phyloP scores from a whole-genome alignment of 78 protist genomes.

The Emiliania huxleyi region DNA sequence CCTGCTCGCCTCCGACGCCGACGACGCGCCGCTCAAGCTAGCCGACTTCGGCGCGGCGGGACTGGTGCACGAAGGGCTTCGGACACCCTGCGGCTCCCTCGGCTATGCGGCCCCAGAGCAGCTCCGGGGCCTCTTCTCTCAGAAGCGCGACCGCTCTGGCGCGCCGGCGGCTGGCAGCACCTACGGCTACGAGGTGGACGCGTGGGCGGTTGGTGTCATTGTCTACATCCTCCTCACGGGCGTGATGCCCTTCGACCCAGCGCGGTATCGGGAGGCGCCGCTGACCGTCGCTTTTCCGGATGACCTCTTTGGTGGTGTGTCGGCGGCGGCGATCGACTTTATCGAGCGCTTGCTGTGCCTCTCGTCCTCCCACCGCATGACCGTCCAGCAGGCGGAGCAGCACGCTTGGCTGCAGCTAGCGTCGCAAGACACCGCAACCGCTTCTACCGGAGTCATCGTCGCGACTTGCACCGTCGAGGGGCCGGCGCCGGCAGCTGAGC shows the following conservation, averaged over 20 bases:
- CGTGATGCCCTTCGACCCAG: neutral
- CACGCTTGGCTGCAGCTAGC: too few species aligned
- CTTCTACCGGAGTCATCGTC: neutral
- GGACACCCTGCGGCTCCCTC: neutral
- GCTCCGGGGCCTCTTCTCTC: neutral
- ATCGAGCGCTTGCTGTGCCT: neutral
- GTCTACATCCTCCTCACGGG: neutral
- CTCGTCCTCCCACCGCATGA: too few species aligned
- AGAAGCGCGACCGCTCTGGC: too few species aligned
- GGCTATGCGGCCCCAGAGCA: constrained; percentile 14
- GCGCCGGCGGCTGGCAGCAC: neutral
- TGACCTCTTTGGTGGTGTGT: neutral
- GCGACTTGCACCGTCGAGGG: neutral
- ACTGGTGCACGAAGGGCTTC: neutral
- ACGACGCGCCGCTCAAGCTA: neutral
- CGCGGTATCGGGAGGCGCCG: neutral
- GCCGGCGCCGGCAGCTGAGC: neutral
- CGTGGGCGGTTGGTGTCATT: neutral
- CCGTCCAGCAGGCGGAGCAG: too few species aligned
- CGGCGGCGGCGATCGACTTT: neutral
- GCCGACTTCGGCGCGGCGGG: neutral
- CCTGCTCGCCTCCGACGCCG: neutral
- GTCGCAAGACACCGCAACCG: too few species aligned
- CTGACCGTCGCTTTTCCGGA: neutral
- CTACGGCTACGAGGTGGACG: neutral